A percentile compares a stretch with the other conserved stretches of the same genome.
phyloP scores from a whole-genome alignment of 768 basidiomycete genomes.

The Dioszegia aurantiaca region DNA sequence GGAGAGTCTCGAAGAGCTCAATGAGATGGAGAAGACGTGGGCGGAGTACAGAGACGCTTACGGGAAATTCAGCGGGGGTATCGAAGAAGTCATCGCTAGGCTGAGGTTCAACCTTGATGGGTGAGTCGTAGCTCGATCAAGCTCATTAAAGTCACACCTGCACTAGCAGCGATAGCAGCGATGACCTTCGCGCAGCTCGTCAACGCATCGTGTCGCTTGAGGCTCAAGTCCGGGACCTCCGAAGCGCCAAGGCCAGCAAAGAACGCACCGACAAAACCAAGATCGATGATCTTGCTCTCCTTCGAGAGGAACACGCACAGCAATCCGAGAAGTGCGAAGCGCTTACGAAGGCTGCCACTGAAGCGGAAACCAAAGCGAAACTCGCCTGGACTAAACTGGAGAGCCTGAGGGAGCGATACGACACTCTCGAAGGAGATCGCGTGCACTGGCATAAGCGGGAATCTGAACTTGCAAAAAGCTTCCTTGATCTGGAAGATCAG shows the following conservation, averaged over 20 bases:
- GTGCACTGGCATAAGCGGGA: conserved; percentile 7
- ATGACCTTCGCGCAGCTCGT: conserved; percentile 5
- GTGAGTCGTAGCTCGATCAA: conserved; percentile 2
- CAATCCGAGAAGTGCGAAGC: neutral
- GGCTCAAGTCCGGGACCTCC: neutral
- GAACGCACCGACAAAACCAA: neutral
- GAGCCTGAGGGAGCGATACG: neutral
- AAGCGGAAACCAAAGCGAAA: neutral
- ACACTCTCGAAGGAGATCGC: neutral
- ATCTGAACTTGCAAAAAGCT: neutral
- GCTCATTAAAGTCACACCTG: neutral
- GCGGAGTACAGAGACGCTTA: conserved; percentile 14
- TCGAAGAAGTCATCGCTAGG: conserved; percentile 27
- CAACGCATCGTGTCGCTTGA: neutral
- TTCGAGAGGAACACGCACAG: neutral
- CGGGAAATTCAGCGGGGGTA: conserved; percentile 17
- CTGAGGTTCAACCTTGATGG: conserved; percentile 1
- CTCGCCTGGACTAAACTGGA: neutral
- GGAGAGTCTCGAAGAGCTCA: conserved; percentile 5
- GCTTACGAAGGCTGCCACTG: neutral
- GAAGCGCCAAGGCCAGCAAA: neutral
- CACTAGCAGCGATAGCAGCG: neutral
- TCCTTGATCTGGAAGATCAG: conserved; percentile 1
- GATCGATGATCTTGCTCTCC: neutral
- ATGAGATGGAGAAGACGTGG: conserved; percentile 7